Conservation (phyloP, 2,329 filamentous ascomycete genomes). For the Aureobasidium leucospermi region DNA sequence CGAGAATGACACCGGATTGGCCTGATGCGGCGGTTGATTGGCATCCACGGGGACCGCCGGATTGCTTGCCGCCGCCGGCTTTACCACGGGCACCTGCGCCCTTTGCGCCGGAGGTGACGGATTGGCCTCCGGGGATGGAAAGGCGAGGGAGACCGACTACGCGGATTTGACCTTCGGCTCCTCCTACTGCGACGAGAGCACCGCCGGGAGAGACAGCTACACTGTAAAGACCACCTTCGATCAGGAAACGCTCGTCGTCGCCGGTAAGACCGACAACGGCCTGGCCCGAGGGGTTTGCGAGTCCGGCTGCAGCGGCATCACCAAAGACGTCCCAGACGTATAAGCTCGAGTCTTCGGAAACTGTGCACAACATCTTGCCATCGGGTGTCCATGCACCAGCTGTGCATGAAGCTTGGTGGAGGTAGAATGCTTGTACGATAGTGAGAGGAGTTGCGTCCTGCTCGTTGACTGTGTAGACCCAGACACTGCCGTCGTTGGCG, state of each 20-base stretch:
- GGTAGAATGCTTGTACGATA: constrained; percentile 86
- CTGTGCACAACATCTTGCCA: constrained; percentile 77
- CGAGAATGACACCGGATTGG: constrained; percentile 67
- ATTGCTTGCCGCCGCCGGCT: constrained; percentile 38
- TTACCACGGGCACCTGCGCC: constrained; percentile 44
- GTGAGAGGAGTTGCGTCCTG: constrained; percentile 58
- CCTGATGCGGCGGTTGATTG: constrained; percentile 38
- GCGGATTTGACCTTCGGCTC: constrained; percentile 77
- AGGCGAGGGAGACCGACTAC: constrained; percentile 75
- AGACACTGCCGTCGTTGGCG: constrained; percentile 84
- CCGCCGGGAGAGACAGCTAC: constrained; percentile 76
- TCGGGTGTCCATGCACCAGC: constrained; percentile 88
- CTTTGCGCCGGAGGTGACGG: constrained; percentile 32
- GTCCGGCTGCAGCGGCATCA: constrained; percentile 58
- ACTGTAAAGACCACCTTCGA: constrained; percentile 86
- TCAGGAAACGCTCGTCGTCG: constrained; percentile 80
- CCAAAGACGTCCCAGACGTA: constrained; percentile 93
- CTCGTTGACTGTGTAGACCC: constrained; percentile 84
- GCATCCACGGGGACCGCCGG: constrained; percentile 30
- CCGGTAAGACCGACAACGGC: constrained; percentile 70
- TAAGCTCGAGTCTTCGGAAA: constrained; percentile 79
- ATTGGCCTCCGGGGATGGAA: constrained; percentile 20
- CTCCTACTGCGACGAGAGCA: constrained; percentile 75
- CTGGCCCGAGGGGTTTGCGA: constrained; percentile 45
- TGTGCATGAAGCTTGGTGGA: constrained; percentile 79